Evolutionary conservation across 2,329 filamentous ascomycete species (phyloP), one percentile per base, ranked within the genome.

Genomic region (Neopestalotiopsis rosae): DNA sequence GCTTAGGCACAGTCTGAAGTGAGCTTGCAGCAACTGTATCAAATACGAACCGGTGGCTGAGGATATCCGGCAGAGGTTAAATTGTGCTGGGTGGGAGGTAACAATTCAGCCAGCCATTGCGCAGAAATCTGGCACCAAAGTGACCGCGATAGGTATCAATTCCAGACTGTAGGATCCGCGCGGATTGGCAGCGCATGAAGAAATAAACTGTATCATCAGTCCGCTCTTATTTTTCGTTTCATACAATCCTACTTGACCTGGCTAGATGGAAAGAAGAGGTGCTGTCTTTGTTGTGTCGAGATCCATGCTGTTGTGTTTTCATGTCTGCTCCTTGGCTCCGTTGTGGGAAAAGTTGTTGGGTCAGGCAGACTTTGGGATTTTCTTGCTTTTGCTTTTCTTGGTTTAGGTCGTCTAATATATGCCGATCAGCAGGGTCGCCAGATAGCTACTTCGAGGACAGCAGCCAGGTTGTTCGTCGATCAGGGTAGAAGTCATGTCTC

Each of bases 121-220:
- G 38, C 20, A 30, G 66, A 40, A 32, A 5, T 59, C 63, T n/a
- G 32, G 65, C 52, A 62, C 62, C 69, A 52, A 67, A 64, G 65
- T 57, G 61, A 65, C 2, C 59, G 42, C 30, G 57, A 57, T 42
- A 20, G 61, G 61, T 7, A 58, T n/a, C 34, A 38, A 4, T 4
- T 38, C 65, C 65, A 69, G 64, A 59, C 66, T 67, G 45, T 62
- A 69, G 67, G 61, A 62, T 45, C 69, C 62, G 69, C 62, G 45
- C 63, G 64, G 61, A 42, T 57, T 49, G 70, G 45, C 45, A 7
- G 24, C 20, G 57, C 28, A 59, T 30, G 30, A 59, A 59, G 24
- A 28, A 30, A 59, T 24, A 34, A 10, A 17, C 45, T 52, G 45
- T 17, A 59, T 34, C 57, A 28, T 17, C 24, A 59, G 12, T 59